Evolutionary conservation across 805 yeast species (phyloP), one percentile per base, ranked within the genome.

Genomic region (Ogataea pini): DNA sequence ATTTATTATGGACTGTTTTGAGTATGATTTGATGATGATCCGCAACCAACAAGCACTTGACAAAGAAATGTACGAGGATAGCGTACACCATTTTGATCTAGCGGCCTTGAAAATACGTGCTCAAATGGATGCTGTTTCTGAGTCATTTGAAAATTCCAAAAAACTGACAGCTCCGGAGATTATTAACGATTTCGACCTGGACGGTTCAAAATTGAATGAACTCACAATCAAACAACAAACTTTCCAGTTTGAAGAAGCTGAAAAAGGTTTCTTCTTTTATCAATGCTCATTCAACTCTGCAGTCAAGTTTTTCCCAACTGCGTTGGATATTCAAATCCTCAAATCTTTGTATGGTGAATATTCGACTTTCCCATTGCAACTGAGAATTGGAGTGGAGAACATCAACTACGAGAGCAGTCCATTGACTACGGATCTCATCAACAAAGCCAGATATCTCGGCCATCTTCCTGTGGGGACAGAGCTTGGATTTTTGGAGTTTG

Each of bases 401-500:
- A 78, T 92, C 32, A 77, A 72, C 41, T 78, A 77, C 60, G 95
- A 86, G 31, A 78, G 78, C 19, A 54, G 58, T 13, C 58, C 62
- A 18, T 72, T 85, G 17, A 78, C 85, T 0, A 83, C 79, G 13
- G 80, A 80, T 3, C 54, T 85, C 59, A 58, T 79, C 2, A 77
- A 78, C 44, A 80, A 83, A 55, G 76, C 76, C 63, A 91, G 89
- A 64, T 89, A 86, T 63, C 68, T 94, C 48, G 76, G 86, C 0
- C 92, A 92, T 65, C 67, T 90, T 18, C 97, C 99, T 0, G 63
- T 80, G 24, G 97, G 97, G 1, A 85, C 96, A 0, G 86, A 85
- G 44, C 65, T 92, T 36, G 95, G 90, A 9, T 82, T 88, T 53
- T 62, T 94, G 46, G 98, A 94, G 58, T 78, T 96, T 44, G 85